Percentiles rank a stretch among this genome's conserved stretches.
Conservation (phyloP, 371 early-diverging fungal species). For the Pancytospora epiphaga region DNA sequence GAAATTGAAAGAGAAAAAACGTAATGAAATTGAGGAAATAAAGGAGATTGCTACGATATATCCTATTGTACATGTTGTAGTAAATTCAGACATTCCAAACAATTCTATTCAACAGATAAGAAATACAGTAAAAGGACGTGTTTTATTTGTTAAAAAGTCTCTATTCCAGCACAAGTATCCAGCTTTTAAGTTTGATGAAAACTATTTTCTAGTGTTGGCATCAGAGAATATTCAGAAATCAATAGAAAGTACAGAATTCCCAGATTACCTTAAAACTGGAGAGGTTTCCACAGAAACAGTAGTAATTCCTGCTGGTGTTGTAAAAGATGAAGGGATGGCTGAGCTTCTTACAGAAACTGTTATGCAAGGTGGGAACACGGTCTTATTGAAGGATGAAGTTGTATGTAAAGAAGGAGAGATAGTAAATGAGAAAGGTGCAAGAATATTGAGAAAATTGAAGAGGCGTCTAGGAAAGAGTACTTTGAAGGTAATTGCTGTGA, state of each 20-base stretch:
- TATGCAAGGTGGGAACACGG: slow-evolving; percentile 4
- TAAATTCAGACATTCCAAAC: neutral
- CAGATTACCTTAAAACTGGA: neutral
- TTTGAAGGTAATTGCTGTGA: neutral
- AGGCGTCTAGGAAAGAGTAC: neutral
- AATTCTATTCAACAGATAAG: slow-evolving; percentile 5
- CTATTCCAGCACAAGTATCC: slow-evolving; percentile 7
- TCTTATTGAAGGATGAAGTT: slow-evolving; percentile 26
- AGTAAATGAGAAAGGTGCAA: slow-evolving; percentile 6
- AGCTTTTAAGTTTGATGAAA: neutral
- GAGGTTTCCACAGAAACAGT: slow-evolving; percentile 2
- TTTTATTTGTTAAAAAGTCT: slow-evolving; percentile 19
- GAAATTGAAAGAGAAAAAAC: neutral
- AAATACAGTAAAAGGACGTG: neutral
- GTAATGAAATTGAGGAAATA: neutral
- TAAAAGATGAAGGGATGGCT: neutral
- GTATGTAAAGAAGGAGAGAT: slow-evolving; percentile 8
- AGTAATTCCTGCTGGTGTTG: slow-evolving; percentile 5
- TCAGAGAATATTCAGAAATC: neutral
- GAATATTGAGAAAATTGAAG: slow-evolving; percentile 11
- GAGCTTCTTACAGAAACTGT: neutral
- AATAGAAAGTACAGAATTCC: neutral
- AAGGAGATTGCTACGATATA: neutral
- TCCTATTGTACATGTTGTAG: neutral
- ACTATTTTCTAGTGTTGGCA: slow-evolving; percentile 14